Evolutionary conservation across 345 rosid species (phyloP), one percentile per base, ranked within the genome.

Genomic region (Populus davidiana): DNA sequence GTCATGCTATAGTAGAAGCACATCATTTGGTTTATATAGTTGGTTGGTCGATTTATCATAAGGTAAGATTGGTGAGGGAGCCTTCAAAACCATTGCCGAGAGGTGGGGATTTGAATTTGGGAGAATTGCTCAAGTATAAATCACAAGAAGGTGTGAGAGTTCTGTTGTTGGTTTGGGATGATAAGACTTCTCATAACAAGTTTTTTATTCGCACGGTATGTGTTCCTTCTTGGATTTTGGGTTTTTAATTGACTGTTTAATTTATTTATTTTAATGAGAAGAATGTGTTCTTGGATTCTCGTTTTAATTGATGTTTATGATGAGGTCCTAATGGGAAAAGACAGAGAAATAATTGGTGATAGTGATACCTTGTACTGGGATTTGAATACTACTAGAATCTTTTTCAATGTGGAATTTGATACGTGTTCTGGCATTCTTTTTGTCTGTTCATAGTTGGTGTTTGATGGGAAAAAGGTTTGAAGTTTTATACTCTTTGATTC

Each of bases 91-190:
- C 85, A 20, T 74, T 94, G 67, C 97, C 97, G 1, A 80, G 73
- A 27, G 97, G 96, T 0, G 93, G 92, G 10, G 47, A 90, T 61
- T 81, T 92, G 80, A 90, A 27, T 72, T 85, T 94, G 62, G 97
- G 98, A 52, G 94, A 94, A 47, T 71, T 92, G 75, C 81, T 94
- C 16, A 92, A 89, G 83, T 94, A 94, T 66, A 94, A 94, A 72
- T 91, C 96, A 3, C 84, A 94, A 59, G 97, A 94, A 86, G 98
- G 98, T 27, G 97, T 92, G 29, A 76, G 97, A 59, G 98, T 94
- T 20, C 69, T 94, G 75, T 77, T 94, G 75, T 73, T 94, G 79
- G 94, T 94, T 47, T 94, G 98, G 98, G 98, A 94, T 77, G 98
- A 94, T n/a, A 92, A 88, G 85, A 92, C 97, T 67, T 94, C 98